Base-by-base conservation (phyloP, 2,329 filamentous ascomycete genomes). In the Botryotinia globosa region DNA sequence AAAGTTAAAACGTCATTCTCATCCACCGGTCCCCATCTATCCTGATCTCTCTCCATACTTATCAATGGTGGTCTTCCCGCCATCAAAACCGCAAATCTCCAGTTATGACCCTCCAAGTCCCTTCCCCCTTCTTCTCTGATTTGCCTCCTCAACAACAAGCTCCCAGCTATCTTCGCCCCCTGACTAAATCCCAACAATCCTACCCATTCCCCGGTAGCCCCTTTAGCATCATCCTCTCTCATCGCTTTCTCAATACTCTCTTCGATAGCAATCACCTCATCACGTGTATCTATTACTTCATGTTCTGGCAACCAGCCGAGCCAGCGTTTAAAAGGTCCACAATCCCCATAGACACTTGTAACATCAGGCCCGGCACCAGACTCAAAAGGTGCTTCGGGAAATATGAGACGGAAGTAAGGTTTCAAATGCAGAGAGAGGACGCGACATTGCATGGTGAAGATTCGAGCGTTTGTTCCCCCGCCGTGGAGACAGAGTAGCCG, bases 401-500 rank as follows among this genome's bases (percentile, higher is more conserved):
- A 94, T 78, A 91, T 89, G 75, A 94, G 85, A 56, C 92, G 89
- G 80, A 93, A 93, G 62, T 85, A 82, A 7, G 72, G 67, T 56
- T 56, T 70, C 18, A 73, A 68, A 25, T 70, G 66, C 1, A 56
- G 16, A 34, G 48, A 45, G 4, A 73, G 39, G 25, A 83, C 83
- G 74, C 92, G 91, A 76, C 89, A 88, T 82, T 94, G 92, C 18
- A 86, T 81, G 74, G 86, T 83, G 83, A 94, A 94, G 80, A 94
- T 88, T 58, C 85, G 80, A n/a, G 86, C 89, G 78, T 91, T 94
- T 75, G 90, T 89, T 74, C 92, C 92, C 77, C 92, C 92, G 80
- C 92, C 92, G 81, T 94, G 92, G n/a, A 94, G 88, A 82, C 91
- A 94, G 77, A 94, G 89, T 76, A 94, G 89, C 73, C 92, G 90